Base-by-base conservation (phyloP, 2,329 filamentous ascomycete genomes). In the Ophiostoma piceae region DNA sequence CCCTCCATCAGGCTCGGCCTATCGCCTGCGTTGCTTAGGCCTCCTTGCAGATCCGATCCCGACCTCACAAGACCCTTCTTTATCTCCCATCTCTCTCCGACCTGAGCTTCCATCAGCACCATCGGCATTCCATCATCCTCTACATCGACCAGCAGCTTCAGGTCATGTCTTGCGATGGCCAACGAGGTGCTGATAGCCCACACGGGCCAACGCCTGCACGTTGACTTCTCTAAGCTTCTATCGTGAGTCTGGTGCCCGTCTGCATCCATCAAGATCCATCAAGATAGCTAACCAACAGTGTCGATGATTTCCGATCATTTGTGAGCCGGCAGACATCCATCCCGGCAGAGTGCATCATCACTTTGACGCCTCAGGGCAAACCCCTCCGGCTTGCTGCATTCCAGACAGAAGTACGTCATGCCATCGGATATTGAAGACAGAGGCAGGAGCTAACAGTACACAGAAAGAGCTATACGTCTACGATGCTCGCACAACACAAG, bases 111-210 rank as follows among this genome's bases (percentile, higher is more conserved):
- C 47, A n/a, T 26, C 8, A 37, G 26, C 7, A 35, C n/a, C 29
- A 14, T 54, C 66, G 19, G 37, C 37, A 37, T 14, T 14, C 16
- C 32, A 65, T 39, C 62, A 39, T 19, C 37, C 51, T 22, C 51
- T 57, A 57, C 22, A 22, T 68, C 51, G 64, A 57, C n/a, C 22
- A 57, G 43, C 43, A 47, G 16, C n/a, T 22, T 57, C 26, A 64
- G 72, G 72, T 65, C 77, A 84, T 85, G 83, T 82, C 82, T 82
- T 81, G 86, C 84, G 81, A 96, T 96, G 92, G 91, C 92, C 83
- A 87, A 94, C 79, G 88, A 92, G 82, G 89, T 97, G 81, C 92
- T 92, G 84, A 90, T 97, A 78, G 93, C 92, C 85, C 94, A 96
- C 82, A 93, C 91, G 80, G 94, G 94, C 84, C 90, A 92, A 84